Percentiles rank a stretch among this genome's conserved stretches.
Evolutionary conservation across 139 green algal species (phyloP).

Genomic region (Volvox africanus): DNA sequence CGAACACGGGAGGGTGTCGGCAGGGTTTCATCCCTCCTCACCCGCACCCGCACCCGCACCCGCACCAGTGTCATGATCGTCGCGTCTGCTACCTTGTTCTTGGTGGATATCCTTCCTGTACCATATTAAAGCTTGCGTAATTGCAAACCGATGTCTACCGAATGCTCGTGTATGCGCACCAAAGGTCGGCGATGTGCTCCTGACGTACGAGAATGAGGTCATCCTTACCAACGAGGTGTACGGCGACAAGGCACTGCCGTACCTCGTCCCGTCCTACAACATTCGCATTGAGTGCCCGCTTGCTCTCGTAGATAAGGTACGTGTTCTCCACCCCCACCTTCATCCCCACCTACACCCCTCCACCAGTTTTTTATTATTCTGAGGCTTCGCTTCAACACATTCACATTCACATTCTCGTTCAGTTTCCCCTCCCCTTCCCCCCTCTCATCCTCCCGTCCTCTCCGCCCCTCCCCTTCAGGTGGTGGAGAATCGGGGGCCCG

Average conservation of each 20-base stretch:
- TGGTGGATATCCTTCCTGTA: too few species aligned
- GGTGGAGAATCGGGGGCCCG: constrained; percentile 52
- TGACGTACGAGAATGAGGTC: constrained; percentile 95
- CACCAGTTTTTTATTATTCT: too few species aligned
- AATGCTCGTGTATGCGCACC: too few species aligned
- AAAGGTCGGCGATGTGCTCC: constrained; percentile 78
- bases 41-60: too few species aligned
- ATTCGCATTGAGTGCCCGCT: constrained; percentile 75
- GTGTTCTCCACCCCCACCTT: background rate
- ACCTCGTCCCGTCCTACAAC: constrained; percentile 74
- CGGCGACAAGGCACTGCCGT: constrained; percentile 79
- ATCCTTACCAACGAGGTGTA: constrained; percentile 84
- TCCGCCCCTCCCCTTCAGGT: constrained; percentile 20
- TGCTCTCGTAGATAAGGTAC: constrained; percentile 64
- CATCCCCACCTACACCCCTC: too few species aligned
- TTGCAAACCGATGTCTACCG: too few species aligned
- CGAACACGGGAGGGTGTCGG: too few species aligned
- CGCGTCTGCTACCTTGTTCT: too few species aligned
- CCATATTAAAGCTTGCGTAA: too few species aligned
- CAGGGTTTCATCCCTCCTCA: too few species aligned
- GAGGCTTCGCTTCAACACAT: too few species aligned
- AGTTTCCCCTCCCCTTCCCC: background rate
- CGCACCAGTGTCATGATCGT: too few species aligned
- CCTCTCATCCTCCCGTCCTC: background rate
- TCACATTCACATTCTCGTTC: background rate